phyloP scores from a whole-genome alignment of 371 early-diverging fungal species.

The Mucor velutinosus region DNA sequence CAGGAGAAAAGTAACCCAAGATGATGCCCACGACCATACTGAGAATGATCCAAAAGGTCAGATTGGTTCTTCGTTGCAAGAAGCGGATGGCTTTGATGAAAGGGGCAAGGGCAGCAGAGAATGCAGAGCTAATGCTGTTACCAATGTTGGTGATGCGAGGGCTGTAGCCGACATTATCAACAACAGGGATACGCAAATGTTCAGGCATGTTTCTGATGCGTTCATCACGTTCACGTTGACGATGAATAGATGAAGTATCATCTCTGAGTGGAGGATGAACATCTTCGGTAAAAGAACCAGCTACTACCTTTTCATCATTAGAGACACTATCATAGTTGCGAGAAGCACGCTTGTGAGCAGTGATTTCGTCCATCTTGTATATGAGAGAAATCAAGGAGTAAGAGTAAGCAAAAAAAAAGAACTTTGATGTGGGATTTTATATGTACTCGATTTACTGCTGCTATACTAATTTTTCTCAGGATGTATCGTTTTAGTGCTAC shows the following conservation, averaged over 20 bases:
- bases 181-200: constrained; percentile 17
- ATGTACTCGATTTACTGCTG: neutral
- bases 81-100: constrained; percentile 1
- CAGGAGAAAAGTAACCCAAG: constrained; percentile 61
- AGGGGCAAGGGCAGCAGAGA: neutral
- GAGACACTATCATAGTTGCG: neutral
- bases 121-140: neutral
- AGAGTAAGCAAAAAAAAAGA: neutral
- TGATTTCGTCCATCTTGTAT: constrained; percentile 12
- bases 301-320: constrained; percentile 9
- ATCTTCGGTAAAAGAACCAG: constrained; percentile 22
- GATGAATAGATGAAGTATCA: constrained; percentile 3
- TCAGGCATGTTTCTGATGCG: constrained; percentile 17
- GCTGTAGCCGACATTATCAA: neutral
- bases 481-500: neutral
- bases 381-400: neutral
- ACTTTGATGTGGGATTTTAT: neutral
- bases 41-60: constrained; percentile 67
- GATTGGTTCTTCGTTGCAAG: constrained; percentile 38
- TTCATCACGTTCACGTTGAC: neutral
- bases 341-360: neutral
- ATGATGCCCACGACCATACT: constrained; percentile 65
- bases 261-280: neutral
- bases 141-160: neutral
- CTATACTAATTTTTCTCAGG: constrained; percentile 2